Base-by-base conservation (phyloP, 2,329 filamentous ascomycete species). In the Emmonsiellopsis sp. region DNA sequence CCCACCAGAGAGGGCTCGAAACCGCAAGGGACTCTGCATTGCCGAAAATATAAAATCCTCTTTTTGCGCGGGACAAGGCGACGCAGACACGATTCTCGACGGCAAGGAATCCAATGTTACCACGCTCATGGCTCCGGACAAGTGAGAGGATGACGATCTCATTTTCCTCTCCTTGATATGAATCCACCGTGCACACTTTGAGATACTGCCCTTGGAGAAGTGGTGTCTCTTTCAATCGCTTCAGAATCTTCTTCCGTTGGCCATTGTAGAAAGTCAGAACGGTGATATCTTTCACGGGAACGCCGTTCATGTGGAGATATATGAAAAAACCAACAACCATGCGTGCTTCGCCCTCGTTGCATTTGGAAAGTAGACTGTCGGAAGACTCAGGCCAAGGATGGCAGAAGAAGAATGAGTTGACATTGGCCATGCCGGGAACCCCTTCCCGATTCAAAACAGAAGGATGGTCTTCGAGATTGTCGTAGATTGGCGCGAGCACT, bases 141-240 rank as follows among this genome's bases (percentile, higher is more conserved):
- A 95, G 73, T 0, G 90, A 95, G 0, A 95, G 72, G 2, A 95
- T 65, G 8, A 96, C 77, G 7, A 95, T 75, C 27, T 91, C 86
- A 57, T 95, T 95, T 65, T 95, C 89, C 61, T 95, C 89, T 10
- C 90, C 90, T 66, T 95, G 90, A 62, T 92, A 95, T 0, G 86
- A 88, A 62, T 95, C 91, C 0, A 96, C 87, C 0, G 90, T 95
- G 36, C 82, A 80, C 1, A 95, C 84, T 2, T 85, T 85, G 60
- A 79, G 63, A 54, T 68, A 66, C 3, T 62, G 57, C n/a, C 66
- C 59, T 53, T 73, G 68, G 44, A 83, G 70, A 49, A 75, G 72
- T 1, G 64, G 63, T 54, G 76, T 68, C 6, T 61, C 62, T 56
- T 64, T 71, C 45, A 79, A 57, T 5, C 71, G 57, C 11, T 71